These are phyloP conservation scores for Pichia inconspicua DNA, from an alignment of 1,139 yeast species.

Conservation along the genomic window DNA sequence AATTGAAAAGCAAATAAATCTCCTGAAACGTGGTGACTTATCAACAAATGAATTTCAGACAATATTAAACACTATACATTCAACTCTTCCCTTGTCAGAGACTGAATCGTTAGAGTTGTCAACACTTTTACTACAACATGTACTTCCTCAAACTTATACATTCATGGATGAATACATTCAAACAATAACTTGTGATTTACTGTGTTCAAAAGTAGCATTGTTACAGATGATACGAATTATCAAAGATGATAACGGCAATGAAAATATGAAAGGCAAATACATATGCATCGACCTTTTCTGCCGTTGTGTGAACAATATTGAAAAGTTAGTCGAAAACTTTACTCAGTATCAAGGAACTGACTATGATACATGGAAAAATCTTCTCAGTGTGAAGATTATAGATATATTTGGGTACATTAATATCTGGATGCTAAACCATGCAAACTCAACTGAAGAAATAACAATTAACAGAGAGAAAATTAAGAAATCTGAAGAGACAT, in stretches of 20 bases:
- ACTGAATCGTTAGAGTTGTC: slow-evolving; percentile 6
- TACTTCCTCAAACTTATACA: slow-evolving; percentile 13
- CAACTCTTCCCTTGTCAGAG: slow-evolving; percentile 5
- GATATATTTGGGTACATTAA: slow-evolving; percentile 4
- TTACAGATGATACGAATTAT: slow-evolving; percentile 5
- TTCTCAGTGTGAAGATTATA: slow-evolving; percentile 3
- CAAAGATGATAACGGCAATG: background rate
- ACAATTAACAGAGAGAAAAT: background rate
- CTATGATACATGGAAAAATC: slow-evolving; percentile 2
- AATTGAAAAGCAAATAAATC: background rate
- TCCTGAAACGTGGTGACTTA: slow-evolving; percentile 1
- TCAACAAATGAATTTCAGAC: slow-evolving; percentile 10
- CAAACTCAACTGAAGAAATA: background rate
- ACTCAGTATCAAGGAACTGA: background rate
- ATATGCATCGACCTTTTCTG: slow-evolving; percentile 4
- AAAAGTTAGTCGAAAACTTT: background rate
- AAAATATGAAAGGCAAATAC: background rate
- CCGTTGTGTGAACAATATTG: background rate
- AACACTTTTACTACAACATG: slow-evolving; percentile 5
- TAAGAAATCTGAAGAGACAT: background rate
- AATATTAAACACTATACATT: slow-evolving; percentile 7
- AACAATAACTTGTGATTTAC: slow-evolving; percentile 1
- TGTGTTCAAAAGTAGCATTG: slow-evolving; percentile 2
- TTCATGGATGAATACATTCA: slow-evolving; percentile 5
- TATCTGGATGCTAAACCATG: slow-evolving; percentile 6